phyloP scores from a whole-genome alignment of 1,284 basidiomycete species.

The Leccinum pachyderme region DNA sequence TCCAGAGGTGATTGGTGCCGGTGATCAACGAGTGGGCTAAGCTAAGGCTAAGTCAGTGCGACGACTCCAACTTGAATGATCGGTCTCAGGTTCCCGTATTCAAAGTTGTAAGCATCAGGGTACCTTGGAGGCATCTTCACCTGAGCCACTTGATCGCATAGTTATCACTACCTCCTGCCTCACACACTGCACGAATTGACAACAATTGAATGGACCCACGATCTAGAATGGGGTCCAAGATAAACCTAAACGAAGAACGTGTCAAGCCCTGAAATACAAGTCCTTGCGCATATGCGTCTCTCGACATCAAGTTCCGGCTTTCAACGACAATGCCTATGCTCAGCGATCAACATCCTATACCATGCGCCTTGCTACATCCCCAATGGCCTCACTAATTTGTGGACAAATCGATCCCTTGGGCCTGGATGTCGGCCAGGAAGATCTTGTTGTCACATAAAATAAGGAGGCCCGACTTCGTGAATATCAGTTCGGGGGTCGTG shows the following conservation, averaged over 20 bases:
- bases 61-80: background rate
- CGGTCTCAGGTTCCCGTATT: background rate
- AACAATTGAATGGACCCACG: background rate
- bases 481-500: slow-evolving; percentile 63
- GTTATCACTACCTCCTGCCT: too few species aligned
- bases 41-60: background rate
- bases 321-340: background rate
- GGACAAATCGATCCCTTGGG: slow-evolving; percentile 18
- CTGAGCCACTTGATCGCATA: background rate
- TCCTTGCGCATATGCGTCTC: background rate
- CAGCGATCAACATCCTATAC: background rate
- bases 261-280: background rate
- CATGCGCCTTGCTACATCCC: background rate
- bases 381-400: background rate
- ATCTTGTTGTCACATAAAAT: slow-evolving; percentile 15
- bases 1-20: background rate
- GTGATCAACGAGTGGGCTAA: background rate
- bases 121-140: background rate
- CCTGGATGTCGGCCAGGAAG: slow-evolving; percentile 21
- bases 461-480: slow-evolving; percentile 34
- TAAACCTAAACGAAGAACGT: background rate
- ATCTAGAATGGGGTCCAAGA: background rate
- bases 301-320: background rate
- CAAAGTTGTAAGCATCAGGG: background rate
- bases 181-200: background rate